Base-by-base conservation (phyloP, 2,329 filamentous ascomycete species). In the Calonectria henricotiae region DNA sequence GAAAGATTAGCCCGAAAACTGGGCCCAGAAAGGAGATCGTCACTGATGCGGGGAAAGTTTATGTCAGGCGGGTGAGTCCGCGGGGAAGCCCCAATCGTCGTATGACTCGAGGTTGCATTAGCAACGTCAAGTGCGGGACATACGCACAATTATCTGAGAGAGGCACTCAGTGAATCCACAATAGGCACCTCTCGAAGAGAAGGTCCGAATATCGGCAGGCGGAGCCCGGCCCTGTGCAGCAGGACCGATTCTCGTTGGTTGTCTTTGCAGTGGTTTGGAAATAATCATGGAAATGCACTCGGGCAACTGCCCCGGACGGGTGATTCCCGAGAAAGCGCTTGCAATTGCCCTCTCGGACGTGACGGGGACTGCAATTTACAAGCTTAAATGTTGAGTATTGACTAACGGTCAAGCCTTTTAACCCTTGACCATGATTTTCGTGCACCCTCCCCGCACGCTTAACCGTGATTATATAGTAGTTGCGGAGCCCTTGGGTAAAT, bases 301-400 rank as follows among this genome's bases (percentile, higher is more conserved):
- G 32, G 32, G 20, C 4, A 58, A 39, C 3, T 9, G 11, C n/a
- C 43, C 43, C 23, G 20, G 7, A 46, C 15, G 20, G 43, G n/a
- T 20, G 43, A n/a, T 23, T 46, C 15, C 43, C n/a, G n/a, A n/a
- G 7, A 23, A 32, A 39, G 51, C 51, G 51, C 51, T 58, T 58
- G 20, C 32, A 58, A 58, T 39, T 58, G 51, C 51, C 51, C 12
- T 39, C 20, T 32, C 51, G 51, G 32, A 58, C 25, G 51, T 25
- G 35, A 32, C 51, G 51, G 51, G 51, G 32, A n/a, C 32, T 58
- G 51, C 39, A 58, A 39, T 23, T 58, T 58, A 58, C 51, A 58
- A 58, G 51, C 51, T 58, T 58, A 58, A 58, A 58, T 39, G 51
- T 58, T 58, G 51, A 32, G n/a, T 58, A 20, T 58, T 58, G 51